These are phyloP conservation scores for Globisporangium abappressorium DNA, from an alignment of 352 stramenopile genomes.

Conservation along the genomic window DNA sequence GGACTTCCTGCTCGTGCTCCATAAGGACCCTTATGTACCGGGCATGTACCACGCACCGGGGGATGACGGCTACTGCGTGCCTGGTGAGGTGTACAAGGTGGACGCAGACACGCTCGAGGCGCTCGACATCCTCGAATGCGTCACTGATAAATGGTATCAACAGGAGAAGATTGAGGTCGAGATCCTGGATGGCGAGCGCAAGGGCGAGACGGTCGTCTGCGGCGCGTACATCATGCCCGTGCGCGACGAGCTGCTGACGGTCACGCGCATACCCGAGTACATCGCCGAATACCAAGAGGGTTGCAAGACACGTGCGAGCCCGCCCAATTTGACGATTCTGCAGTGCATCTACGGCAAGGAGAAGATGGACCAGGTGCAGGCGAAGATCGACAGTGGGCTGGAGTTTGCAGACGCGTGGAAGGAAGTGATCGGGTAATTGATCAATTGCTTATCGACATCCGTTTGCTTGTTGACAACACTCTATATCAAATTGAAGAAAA, in stretches of 20 bases:
- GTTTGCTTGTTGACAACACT: no score
- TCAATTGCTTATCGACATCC: no score
- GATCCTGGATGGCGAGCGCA: slow-evolving; percentile 39
- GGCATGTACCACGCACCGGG: slow-evolving; percentile 51
- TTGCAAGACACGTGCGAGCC: slow-evolving; percentile 39
- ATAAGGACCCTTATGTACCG: slow-evolving; percentile 57
- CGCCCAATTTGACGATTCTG: slow-evolving; percentile 48
- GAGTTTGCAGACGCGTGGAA: slow-evolving; percentile 47
- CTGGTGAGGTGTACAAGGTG: slow-evolving; percentile 62
- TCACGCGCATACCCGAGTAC: slow-evolving; percentile 50
- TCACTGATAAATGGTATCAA: slow-evolving; percentile 64
- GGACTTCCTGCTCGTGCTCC: slow-evolving; percentile 63
- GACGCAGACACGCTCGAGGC: slow-evolving; percentile 50
- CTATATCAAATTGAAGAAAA: no score
- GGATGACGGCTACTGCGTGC: slow-evolving; percentile 38
- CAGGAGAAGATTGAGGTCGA: slow-evolving; percentile 60
- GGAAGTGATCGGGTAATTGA: not conserved
- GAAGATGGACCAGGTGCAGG: slow-evolving; percentile 34
- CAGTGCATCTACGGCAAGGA: slow-evolving; percentile 53
- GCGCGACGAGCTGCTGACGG: slow-evolving; percentile 44
- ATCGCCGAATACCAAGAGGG: slow-evolving; percentile 44
- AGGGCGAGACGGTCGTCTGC: slow-evolving; percentile 39
- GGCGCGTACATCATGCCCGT: slow-evolving; percentile 60
- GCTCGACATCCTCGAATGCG: slow-evolving; percentile 75
- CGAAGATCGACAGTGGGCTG: slow-evolving; percentile 36